A percentile compares a stretch with the other conserved stretches of the same genome.
phyloP scores from a whole-genome alignment of 331 rosid genomes.

The Malus hybrid region DNA sequence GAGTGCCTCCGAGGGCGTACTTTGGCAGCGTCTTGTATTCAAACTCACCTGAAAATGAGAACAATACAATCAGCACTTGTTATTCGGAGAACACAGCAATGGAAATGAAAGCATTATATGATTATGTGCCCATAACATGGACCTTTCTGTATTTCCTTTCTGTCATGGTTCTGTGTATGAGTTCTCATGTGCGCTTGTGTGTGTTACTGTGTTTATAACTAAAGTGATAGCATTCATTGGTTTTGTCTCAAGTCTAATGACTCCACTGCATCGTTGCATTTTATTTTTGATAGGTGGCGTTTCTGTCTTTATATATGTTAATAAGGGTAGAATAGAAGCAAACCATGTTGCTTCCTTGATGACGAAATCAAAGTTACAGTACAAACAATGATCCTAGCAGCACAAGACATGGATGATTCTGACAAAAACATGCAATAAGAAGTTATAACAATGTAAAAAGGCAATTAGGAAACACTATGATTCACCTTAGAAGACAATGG shows the following conservation, averaged over 20 bases:
- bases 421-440: neutral
- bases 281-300: neutral
- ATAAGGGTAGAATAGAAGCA: neutral
- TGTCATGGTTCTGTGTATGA: neutral
- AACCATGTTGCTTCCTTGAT: neutral
- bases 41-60: constrained; percentile 26
- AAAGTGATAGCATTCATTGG: neutral
- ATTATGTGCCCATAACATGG: neutral
- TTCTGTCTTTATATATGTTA: neutral
- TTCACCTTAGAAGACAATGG: constrained; percentile 46
- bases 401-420: constrained; percentile 12
- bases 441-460: neutral
- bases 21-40: constrained; percentile 34
- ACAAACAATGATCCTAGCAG: neutral
- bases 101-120: neutral
- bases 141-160: neutral
- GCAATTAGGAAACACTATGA: neutral
- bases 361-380: neutral
- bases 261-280: neutral
- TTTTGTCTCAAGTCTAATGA: neutral
- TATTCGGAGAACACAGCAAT: neutral
- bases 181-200: no score
- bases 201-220: no score
- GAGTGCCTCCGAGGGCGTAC: constrained; percentile 19
- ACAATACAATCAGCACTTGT: neutral